Base-by-base conservation (phyloP, 495 filamentous ascomycete genomes). In the Aspergillus bridgeri region DNA sequence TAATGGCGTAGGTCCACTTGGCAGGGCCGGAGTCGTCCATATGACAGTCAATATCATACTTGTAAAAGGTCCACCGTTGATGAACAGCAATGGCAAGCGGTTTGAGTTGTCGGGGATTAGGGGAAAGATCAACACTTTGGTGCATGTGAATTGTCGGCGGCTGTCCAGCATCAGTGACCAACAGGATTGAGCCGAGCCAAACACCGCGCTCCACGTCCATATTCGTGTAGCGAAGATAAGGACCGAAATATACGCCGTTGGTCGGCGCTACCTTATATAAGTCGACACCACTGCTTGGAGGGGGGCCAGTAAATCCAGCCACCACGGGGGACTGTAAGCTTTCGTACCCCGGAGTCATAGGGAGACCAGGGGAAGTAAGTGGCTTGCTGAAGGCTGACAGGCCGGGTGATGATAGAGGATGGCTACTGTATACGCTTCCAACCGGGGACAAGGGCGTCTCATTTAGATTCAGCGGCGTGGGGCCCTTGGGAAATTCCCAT, bases 161-260 rank as follows among this genome's bases (percentile, higher is more conserved):
- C 62, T 96, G 92, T n/a, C 87, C 88, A 19, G 87, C 86, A 65
- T 96, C 92, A 1, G 92, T 96, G 13, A 97, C 85, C 22, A 98
- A 84, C 60, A 91, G 72, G 63, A 90, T 89, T 2, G 85, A 88
- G 9, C 91, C 92, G 11, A 93, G 73, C 94, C 94, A 98, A 29
- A 92, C 61, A 2, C 95, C 94, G 63, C 86, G 87, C 67, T 97
- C 92, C 33, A 97, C 64, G 57, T 98, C 90, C 92, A 98, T 97
- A 66, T 98, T 98, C 5, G 90, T 89, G 66, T 98, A 98, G 59
- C 92, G 80, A 44, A 98, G 79, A 69, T 97, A 98, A 0, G 94
- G 94, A 1, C 94, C 94, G 70, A 98, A 98, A 69, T 98, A 98
- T 17, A 98, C 94, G n/a, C 92, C 92, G 58, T 98, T 98, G 2